Conservation (phyloP, 768 basidiomycete species). For the Mycena latifolia region DNA sequence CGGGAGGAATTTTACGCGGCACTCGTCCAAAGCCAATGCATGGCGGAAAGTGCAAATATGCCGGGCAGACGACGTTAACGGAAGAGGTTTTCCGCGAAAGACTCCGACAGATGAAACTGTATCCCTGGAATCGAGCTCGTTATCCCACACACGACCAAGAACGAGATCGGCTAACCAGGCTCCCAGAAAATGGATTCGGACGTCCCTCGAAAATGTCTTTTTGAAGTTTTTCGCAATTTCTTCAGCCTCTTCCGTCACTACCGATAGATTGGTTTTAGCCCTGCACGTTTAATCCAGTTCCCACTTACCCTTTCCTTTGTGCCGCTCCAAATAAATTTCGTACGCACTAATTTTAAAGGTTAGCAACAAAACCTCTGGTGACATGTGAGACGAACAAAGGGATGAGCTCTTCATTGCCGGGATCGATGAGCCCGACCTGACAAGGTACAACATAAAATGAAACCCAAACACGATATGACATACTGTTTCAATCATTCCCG, state of each 20-base stretch:
- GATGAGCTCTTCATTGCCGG: too few species aligned
- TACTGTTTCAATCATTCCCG: too few species aligned
- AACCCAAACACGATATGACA: not conserved
- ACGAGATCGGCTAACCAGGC: slow-evolving; percentile 3
- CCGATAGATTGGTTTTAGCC: not conserved
- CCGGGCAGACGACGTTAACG: too few species aligned
- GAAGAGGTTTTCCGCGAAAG: too few species aligned
- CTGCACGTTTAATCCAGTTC: not conserved
- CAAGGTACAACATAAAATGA: not conserved
- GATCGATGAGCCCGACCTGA: slow-evolving; percentile 6
- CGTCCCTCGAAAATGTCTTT: slow-evolving; percentile 13
- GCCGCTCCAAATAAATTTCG: slow-evolving; percentile 9
- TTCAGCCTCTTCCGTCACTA: not conserved
- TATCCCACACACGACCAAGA: not conserved
- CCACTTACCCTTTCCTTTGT: slow-evolving; percentile 6
- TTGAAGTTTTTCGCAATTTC: slow-evolving; percentile 7
- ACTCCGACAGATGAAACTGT: slow-evolving; percentile 9
- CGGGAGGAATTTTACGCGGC: slow-evolving; percentile 9
- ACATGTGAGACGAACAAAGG: not conserved
- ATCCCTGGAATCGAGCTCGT: not conserved
- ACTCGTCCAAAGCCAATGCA: slow-evolving; percentile 18
- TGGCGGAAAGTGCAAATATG: too few species aligned
- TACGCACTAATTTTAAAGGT: not conserved
- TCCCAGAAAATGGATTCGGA: slow-evolving; percentile 7
- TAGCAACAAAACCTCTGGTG: not conserved